These are phyloP conservation scores for Kodamaea hsintzibuensis DNA, from an alignment of 805 yeast species.

Conservation along the genomic window DNA sequence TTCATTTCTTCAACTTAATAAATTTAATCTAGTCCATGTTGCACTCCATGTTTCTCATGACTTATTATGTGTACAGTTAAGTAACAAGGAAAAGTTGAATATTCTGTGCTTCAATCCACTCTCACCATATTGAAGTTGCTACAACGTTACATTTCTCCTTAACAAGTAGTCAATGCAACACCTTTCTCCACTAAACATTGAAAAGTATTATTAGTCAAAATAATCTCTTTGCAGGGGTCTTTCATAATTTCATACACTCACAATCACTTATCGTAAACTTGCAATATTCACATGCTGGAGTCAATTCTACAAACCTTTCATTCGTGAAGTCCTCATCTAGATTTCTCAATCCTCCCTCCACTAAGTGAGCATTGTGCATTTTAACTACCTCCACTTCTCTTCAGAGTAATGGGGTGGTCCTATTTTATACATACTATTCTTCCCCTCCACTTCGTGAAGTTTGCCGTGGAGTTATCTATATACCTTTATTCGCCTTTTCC, in stretches of 20 bases:
- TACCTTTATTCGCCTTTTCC: conserved; percentile 7
- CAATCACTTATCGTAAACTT: neutral
- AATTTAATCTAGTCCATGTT: no score
- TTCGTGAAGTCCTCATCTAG: neutral
- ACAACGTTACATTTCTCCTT: no score
- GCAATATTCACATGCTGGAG: neutral
- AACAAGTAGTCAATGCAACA: no score
- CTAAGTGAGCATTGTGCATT: neutral
- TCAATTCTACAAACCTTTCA: neutral
- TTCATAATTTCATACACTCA: neutral
- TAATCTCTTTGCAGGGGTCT: neutral
- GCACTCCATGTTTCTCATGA: no score
- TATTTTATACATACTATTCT: neutral
- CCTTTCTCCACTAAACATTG: no score
- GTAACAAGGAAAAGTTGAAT: no score
- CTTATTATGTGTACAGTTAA: no score
- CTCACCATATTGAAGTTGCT: no score
- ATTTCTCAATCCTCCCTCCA: neutral
- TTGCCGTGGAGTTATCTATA: neutral
- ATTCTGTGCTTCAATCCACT: no score
- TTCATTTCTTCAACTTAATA: no score
- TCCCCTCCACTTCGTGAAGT: neutral
- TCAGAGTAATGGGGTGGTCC: neutral
- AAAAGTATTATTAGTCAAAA: no score
- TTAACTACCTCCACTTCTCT: neutral